Base-by-base conservation (phyloP, 352 stramenopile genomes). In the Globisporangium sylvaticum region DNA sequence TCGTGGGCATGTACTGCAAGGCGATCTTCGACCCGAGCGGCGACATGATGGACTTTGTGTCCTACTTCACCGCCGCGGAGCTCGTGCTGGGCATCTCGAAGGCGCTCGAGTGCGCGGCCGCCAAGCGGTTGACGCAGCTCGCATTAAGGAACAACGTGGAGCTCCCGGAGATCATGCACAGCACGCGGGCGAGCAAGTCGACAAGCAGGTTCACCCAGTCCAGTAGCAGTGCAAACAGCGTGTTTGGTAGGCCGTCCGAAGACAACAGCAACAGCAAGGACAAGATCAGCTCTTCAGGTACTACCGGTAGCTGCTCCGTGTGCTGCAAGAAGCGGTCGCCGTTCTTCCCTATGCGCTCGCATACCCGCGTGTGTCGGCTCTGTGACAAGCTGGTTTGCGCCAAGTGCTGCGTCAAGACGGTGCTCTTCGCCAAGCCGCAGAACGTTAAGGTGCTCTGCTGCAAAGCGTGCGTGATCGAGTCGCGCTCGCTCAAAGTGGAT, bases 351-450 rank as follows among this genome's bases (percentile, higher is more conserved):
- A 9, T 61, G 24, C 31, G 69, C 62, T 29, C 79, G 60, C 52
- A 29, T 0, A 56, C 70, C 14, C 74, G 74, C 34, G 76, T 58
- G 0, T 89, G 81, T 50, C 72, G 70, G 0, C 72, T 89, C 2
- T 89, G 79, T 63, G 64, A 62, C 0, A 70, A 68, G 18, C 58
- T 62, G 0, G 68, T 77, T 15, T 90, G 82, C 65, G 73, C 67
- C 64, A 88, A 89, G 68, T 90, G 78, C 69, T 67, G 78, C 22
- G 71, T 85, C 18, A 88, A 82, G 31, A 73, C 70, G 3, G 60
- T 53, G 4, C 37, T 89, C 10, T 73, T 90, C 52, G 70, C 75
- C 14, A 67, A 56, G 7, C 75, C 73, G 1, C 68, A 72, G 27
- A 63, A 77, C 2, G 58, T 87, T 6, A 18, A 60, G 5, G 65